Base-by-base conservation (phyloP, 805 yeast species). In the Hanseniaspora singularis region DNA sequence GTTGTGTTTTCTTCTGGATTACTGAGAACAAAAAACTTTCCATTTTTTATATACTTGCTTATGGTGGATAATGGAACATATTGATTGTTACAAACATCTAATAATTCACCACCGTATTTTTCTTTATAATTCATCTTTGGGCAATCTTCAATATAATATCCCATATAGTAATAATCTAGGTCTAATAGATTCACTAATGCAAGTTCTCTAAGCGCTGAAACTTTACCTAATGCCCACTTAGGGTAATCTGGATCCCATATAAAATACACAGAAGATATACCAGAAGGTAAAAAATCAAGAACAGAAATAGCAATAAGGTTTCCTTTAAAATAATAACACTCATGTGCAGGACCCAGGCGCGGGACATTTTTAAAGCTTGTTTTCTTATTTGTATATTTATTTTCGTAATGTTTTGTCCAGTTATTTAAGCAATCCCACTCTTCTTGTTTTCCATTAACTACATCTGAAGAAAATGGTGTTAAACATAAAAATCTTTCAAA, bases 241-340 rank as follows among this genome's bases (percentile, higher is more conserved):
- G 79, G 77, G 57, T 69, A 80, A 46, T 77, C 88, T 0, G 94
- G 92, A 57, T 86, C 88, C 83, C 92, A 85, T 11, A 87, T 76
- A 58, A 88, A 82, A 59, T 88, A 87, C 1, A 88, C 88, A 0
- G 94, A 78, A 0, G 95, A 85, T 0, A 88, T 60, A 0, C 84
- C 81, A 22, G 74, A 61, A 0, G 95, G 94, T 28, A 88, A 60
- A 18, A 87, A 64, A 60, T 87, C 96, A 26, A 81, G 57, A 1
- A 87, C 84, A 0, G 83, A 83, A 30, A 87, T 63, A 0, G 89
- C 95, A 33, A 83, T 73, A 18, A 87, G 65, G 51, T 71, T 68
- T 3, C 62, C 76, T 38, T 82, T 73, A 15, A 71, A 59, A 54
- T 80, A 83, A 57, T 85, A 87, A 57, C 84, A 73, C 56, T 85